These are phyloP conservation scores for Flaveria floridana DNA, from an alignment of 140 eudicot species.

Conservation along the genomic window DNA sequence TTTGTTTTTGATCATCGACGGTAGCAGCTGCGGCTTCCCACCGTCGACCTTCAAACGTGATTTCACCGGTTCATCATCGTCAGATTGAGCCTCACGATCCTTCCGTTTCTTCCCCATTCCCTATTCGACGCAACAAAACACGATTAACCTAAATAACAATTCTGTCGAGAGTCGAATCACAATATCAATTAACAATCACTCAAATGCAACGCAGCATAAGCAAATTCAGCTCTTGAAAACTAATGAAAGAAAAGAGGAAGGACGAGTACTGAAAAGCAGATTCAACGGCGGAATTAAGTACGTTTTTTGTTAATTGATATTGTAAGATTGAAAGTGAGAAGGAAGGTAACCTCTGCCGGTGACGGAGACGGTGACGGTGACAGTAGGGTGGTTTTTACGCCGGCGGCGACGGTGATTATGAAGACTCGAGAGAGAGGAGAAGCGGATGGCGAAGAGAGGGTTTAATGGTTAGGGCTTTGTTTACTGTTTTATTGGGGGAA, in stretches of 20 bases:
- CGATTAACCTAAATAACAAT: neutral
- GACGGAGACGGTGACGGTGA: neutral
- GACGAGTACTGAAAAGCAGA: neutral
- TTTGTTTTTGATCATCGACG: constrained; percentile 85
- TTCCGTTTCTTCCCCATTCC: constrained; percentile 38
- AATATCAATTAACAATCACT: constrained; percentile 4
- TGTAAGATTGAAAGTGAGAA: neutral
- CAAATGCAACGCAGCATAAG: neutral
- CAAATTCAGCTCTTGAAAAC: neutral
- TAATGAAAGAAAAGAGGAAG: too few relatives aligned
- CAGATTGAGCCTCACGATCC: constrained; percentile 35
- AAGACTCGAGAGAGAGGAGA: neutral
- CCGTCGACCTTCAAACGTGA: constrained; percentile 22
- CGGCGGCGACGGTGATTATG: constrained; percentile 11
- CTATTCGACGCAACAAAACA: neutral
- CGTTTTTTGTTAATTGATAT: too few relatives aligned
- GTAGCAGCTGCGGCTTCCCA: constrained; percentile 45
- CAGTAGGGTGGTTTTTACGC: neutral
- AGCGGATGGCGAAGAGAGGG: constrained; percentile 6
- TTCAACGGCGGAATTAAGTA: neutral
- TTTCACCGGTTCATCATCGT: constrained; percentile 31
- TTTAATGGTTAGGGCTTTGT: constrained; percentile 31
- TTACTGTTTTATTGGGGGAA: neutral
- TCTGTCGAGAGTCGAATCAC: neutral
- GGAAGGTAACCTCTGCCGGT: constrained; percentile 14